Evolutionary conservation across 176 grass and related monocot species (phyloP).

Genomic region (Elymus sibiricus): DNA sequence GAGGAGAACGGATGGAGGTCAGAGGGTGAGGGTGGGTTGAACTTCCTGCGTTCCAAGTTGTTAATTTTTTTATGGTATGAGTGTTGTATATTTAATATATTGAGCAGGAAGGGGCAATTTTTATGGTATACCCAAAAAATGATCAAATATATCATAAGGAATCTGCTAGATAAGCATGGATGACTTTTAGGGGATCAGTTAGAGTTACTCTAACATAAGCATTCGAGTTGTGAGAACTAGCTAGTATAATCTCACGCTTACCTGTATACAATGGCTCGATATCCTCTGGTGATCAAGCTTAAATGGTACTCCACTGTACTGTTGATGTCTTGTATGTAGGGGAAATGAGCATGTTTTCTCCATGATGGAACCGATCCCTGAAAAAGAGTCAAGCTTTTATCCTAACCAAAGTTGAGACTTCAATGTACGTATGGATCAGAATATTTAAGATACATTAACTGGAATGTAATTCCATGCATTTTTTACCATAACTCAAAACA

Average conservation of each 20-base stretch:
- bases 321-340: background rate
- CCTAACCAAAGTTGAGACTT: background rate
- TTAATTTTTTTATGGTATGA: too few relatives aligned
- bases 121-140: too few relatives aligned
- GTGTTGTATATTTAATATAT: too few relatives aligned
- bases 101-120: too few relatives aligned
- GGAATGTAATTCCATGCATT: too few relatives aligned
- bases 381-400: background rate
- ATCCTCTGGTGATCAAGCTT: slow-evolving; percentile 29
- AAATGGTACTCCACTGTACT: slow-evolving; percentile 42
- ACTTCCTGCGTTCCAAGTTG: too few relatives aligned
- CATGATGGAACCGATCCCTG: background rate
- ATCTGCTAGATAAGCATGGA: too few relatives aligned
- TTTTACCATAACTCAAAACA: background rate
- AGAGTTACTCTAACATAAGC: background rate
- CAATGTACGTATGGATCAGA: background rate
- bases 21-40: too few relatives aligned
- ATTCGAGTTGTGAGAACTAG: background rate
- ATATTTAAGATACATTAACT: too few relatives aligned
- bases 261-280: slow-evolving; percentile 47
- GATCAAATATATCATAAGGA: too few relatives aligned
- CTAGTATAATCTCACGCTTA: background rate
- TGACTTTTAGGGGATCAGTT: background rate
- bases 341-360: background rate
- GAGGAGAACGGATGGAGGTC: too few relatives aligned